Conservation (phyloP, 768 basidiomycete genomes). For the Butyriboletus loyo region DNA sequence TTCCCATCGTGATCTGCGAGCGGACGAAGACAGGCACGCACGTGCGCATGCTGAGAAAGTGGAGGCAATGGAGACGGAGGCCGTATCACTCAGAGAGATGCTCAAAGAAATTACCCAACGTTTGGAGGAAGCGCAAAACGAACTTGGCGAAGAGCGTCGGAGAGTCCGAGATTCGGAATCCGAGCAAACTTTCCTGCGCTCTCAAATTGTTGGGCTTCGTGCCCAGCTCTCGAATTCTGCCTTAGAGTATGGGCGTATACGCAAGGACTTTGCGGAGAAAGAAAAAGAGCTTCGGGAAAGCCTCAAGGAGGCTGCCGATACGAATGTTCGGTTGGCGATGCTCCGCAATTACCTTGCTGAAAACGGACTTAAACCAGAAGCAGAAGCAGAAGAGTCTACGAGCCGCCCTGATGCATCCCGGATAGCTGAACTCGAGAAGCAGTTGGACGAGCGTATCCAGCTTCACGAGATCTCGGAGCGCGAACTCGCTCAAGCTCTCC, state of each 20-base stretch:
- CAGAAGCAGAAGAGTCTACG: conserved; percentile 64
- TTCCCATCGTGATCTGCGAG: conserved; percentile 78
- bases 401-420: conserved; percentile 36
- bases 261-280: conserved; percentile 64
- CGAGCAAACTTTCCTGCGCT: conserved; percentile 61
- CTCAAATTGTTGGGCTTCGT: conserved; percentile 73
- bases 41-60: conserved; percentile 82
- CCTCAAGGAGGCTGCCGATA: conserved; percentile 62
- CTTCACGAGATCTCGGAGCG: conserved; percentile 73
- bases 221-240: conserved; percentile 66
- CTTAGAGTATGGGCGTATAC: conserved; percentile 65
- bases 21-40: conserved; percentile 74
- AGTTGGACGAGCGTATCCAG: conserved; percentile 69
- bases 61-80: conserved; percentile 75
- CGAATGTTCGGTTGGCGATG: conserved; percentile 70
- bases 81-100: conserved; percentile 72
- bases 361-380: conserved; percentile 77
- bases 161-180: conserved; percentile 61
- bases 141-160: conserved; percentile 65
- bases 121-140: conserved; percentile 63
- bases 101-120: conserved; percentile 73
- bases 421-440: conserved; percentile 74
- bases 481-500: conserved; percentile 63
- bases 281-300: conserved; percentile 66
- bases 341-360: conserved; percentile 86